Evolutionary conservation across 2,329 filamentous ascomycete genomes (phyloP), one percentile per base, ranked within the genome.

Genomic region (Aspergillus brasiliensis): DNA sequence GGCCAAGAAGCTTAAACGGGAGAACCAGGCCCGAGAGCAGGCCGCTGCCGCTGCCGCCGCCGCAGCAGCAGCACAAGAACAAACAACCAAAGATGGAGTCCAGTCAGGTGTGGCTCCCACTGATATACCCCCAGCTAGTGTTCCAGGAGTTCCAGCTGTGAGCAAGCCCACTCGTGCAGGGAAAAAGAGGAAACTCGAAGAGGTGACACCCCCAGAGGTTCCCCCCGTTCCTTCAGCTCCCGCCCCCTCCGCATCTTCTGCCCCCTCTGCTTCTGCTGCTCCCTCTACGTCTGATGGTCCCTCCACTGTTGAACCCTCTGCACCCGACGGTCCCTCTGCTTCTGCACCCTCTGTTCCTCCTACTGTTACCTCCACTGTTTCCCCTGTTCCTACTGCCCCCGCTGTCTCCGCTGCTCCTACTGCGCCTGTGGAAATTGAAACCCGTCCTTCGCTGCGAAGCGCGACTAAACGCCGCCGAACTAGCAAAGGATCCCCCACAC

Each of bases 1-100:
- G 63, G 81, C 85, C 37, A 87, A 86, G 75, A 87, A 86, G 69
- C 75, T 86, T 57, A 86, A 87, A 70, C 81, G 84, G 57, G 83
- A 86, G 68, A 80, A 78, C 44, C 68, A 80, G 65, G 76, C 79
- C 31, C 79, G 76, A 56, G 77, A 78, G 60, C 81, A 79, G 71
- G 85, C 81, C 28, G 74, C 82, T 13, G 60, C 60, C 3, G 58
- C 62, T 2, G 64, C 59, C 3, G 51, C 51, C 13, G 52, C 51
- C 13, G 56, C 60, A 42, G 65, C 63, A 17, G 61, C 60, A 7
- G 66, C 58, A 7, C 69, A 70, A 61, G 63, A 64, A 25, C 67
- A 65, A 28, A 62, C 60, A 38, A 60, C 64, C 19, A 63, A 62
- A 27, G 51, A 56, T 54, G 58, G 55, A 52, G 59, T 44, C 38